Evolutionary conservation across 352 stramenopile genomes (phyloP).

Genomic region (Bremia lactucae): DNA sequence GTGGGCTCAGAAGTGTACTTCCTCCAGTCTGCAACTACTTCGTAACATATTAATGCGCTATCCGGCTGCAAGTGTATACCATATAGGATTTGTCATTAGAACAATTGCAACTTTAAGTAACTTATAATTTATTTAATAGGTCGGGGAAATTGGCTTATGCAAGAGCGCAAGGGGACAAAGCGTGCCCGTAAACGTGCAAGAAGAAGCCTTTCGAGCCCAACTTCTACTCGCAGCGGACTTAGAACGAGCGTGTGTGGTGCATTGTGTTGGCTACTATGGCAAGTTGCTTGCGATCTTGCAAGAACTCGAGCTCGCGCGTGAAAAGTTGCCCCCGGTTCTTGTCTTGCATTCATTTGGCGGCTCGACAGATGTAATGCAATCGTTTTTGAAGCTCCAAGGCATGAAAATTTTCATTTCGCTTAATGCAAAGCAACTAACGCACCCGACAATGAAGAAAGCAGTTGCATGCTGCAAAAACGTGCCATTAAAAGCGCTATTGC

Average conservation of each 20-base stretch:
- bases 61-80: conserved; percentile 43
- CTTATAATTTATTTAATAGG: conserved; percentile 20
- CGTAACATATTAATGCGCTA: conserved; percentile 23
- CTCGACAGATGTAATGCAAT: conserved; percentile 35
- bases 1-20: conserved; percentile 27
- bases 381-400: conserved; percentile 32
- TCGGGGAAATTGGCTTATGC: conserved; percentile 74
- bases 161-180: conserved; percentile 45
- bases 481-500: conserved; percentile 35
- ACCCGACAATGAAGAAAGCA: conserved; percentile 28
- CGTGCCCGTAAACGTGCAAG: conserved; percentile 36
- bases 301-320: not conserved
- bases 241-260: conserved; percentile 44
- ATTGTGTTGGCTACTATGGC: conserved; percentile 63
- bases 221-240: conserved; percentile 41
- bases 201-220: conserved; percentile 38
- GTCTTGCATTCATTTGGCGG: conserved; percentile 67
- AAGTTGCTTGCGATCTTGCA: conserved; percentile 55
- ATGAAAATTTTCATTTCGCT: conserved; percentile 65
- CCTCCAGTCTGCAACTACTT: conserved; percentile 27
- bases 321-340: conserved; percentile 32
- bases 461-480: conserved; percentile 26
- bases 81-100: conserved; percentile 7
- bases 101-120: conserved; percentile 16
- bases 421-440: conserved; percentile 55